These are phyloP conservation scores for Phytopythium boreale DNA, from an alignment of 352 stramenopile species.

Conservation along the genomic window DNA sequence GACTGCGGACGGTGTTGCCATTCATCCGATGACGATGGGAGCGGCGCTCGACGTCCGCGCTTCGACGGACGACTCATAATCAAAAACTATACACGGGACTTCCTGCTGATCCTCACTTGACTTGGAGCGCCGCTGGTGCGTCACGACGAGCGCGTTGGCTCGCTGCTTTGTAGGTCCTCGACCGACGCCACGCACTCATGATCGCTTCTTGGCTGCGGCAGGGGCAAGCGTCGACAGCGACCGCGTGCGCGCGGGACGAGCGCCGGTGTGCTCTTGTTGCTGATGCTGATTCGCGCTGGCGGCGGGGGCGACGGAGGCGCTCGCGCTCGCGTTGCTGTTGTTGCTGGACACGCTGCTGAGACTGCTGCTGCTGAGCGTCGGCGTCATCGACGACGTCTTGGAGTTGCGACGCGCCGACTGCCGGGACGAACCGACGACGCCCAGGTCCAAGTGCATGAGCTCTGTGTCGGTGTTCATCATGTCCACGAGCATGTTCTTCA, in stretches of 20 bases:
- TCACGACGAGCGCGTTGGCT: background rate
- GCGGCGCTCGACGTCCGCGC: background rate
- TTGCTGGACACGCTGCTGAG: conserved; percentile 7
- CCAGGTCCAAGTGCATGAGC: conserved; percentile 82
- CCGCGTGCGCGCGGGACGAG: conserved; percentile 26
- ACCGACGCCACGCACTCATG: background rate
- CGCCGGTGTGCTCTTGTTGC: background rate
- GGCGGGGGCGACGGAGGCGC: conserved; percentile 8
- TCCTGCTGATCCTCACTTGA: background rate
- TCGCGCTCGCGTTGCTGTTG: conserved; percentile 9
- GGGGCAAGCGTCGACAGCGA: conserved; percentile 20
- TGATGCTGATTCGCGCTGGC: conserved; percentile 1
- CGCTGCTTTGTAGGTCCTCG: background rate
- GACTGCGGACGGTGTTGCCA: background rate
- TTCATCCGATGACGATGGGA: background rate
- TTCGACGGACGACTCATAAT: background rate
- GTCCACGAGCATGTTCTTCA: conserved; percentile 70
- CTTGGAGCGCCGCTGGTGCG: background rate
- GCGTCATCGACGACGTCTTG: conserved; percentile 23
- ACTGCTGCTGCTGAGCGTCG: conserved; percentile 21
- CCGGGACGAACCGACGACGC: conserved; percentile 31
- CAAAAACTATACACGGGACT: conserved; percentile 4
- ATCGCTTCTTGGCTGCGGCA: conserved; percentile 4
- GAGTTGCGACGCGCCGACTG: conserved; percentile 28
- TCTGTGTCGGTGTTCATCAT: conserved; percentile 84